Evolutionary conservation across 2,329 filamentous ascomycete genomes (phyloP), one percentile per base, ranked within the genome.

Genomic region (Neonectria ditissima): DNA sequence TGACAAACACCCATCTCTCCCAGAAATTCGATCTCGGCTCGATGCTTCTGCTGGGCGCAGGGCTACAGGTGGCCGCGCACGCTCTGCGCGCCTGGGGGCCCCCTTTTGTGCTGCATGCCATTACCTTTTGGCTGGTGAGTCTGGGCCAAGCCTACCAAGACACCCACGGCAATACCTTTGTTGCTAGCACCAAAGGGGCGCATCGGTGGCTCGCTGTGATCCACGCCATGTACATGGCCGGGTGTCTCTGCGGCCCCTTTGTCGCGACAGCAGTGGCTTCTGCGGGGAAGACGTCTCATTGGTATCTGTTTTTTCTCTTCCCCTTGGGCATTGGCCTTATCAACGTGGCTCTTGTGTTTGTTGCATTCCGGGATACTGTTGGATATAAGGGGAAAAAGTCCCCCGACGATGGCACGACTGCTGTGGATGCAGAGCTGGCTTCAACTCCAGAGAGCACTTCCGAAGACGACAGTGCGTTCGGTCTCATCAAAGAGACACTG

Each of bases 91-190:
- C 81, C 6, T 90, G 86, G 86, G 77, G 78, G 1, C 83, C 87
- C 0, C 86, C 86, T 0, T 89, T 90, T 52, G 79, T 80, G 0
- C 76, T 90, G 0, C 91, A 86, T 60, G 83, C 82, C 0, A 71
- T 84, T 2, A 87, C 86, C 0, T 91, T 90, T 71, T 86, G 85
- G 74, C 65, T 90, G 8, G 83, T 85, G 1, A 84, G 84, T 10
- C 70, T 89, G 0, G 88, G 89, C 0, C 87, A 89, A 72, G 89
- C 86, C 0, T 89, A 85, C 59, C 87, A 91, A 63, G 89, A 91
- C 66, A 84, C 88, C 0, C 86, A 89, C 22, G 83, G 85, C 1
- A 91, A 91, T 61, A 86, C 87, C 0, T 91, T 87, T 61, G 87
- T 89, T 1, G 81, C 84, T 0, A 79, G 81, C 0, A 74, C 84